Evolutionary conservation across 768 basidiomycete species (phyloP), one percentile per base, ranked within the genome.

Genomic region (Mycena kentingensis): DNA sequence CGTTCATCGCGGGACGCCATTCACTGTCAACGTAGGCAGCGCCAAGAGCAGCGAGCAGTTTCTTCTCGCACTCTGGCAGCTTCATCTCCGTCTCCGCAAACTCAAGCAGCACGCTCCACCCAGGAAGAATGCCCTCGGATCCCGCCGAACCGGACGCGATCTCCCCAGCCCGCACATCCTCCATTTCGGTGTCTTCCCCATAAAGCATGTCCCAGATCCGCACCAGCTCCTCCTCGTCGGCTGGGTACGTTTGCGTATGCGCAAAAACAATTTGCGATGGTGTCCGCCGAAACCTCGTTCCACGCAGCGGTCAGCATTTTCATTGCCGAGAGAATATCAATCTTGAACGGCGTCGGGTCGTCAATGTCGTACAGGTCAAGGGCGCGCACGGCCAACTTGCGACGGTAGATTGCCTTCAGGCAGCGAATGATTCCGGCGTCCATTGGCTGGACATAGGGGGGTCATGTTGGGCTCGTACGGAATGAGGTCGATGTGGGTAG

Each of bases 181-280:
- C 37, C 8, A 7, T 10, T 10, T 39, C 37, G 15, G 8, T 10
- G 37, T 22, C 13, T 10, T 10, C 8, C 18, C 37, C 15, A 39
- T 19, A 39, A 39, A 39, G 37, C n/a, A 49, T 37, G 27, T 38
- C 21, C 31, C 35, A 18, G 28, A 29, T 46, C 41, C 25, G 49
- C 28, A 47, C 52, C 36, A 49, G 37, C n/a, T n/a, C n/a, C n/a
- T n/a, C n/a, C n/a, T n/a, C n/a, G n/a, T n/a, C n/a, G 25, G 12
- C 24, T 24, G 34, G 37, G 51, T 54, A 53, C 26, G 71, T 73
- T 19, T 51, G 46, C 11, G 70, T 67, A 43, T 74, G 67, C n/a
- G n/a, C 54, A 45, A 72, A 72, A 73, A 50, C 74, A 75, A 52
- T 73, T 60, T 27, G 49, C 19, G 41, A 75, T 73, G 15, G 71